phyloP scores from a whole-genome alignment of 352 stramenopile genomes.

The Pythium vanterpoolii region DNA sequence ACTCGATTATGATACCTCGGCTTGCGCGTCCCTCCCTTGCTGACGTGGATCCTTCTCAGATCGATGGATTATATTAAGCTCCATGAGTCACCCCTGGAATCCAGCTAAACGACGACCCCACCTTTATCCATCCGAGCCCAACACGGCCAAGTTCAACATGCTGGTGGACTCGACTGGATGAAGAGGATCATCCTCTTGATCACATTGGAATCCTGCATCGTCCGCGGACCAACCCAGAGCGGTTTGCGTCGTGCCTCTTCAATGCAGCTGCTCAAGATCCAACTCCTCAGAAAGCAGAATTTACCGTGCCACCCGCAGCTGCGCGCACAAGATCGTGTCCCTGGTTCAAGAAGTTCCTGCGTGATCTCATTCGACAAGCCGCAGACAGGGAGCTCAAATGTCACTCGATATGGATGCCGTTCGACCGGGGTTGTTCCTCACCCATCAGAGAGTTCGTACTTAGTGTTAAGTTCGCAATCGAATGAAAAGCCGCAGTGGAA shows the following conservation, averaged over 20 bases:
- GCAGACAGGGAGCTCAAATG: not conserved
- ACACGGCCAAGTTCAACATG: too few relatives aligned
- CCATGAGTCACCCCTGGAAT: too few relatives aligned
- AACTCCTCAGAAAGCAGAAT: not conserved
- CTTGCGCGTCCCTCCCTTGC: too few relatives aligned
- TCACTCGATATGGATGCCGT: not conserved
- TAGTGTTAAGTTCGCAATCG: not conserved
- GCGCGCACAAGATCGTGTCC: constrained; percentile 5
- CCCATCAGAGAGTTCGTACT: not conserved
- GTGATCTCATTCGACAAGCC: constrained; percentile 8
- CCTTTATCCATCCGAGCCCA: too few relatives aligned
- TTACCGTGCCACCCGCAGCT: not conserved
- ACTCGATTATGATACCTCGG: too few relatives aligned
- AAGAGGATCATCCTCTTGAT: too few relatives aligned
- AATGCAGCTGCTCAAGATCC: constrained; percentile 11
- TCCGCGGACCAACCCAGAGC: too few relatives aligned
- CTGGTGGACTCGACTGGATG: too few relatives aligned
- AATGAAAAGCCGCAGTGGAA: not conserved
- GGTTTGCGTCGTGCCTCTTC: constrained; percentile 10
- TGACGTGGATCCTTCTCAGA: not conserved
- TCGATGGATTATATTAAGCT: not conserved
- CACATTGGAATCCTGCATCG: too few relatives aligned
- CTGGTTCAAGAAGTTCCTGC: constrained; percentile 9
- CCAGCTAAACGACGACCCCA: too few relatives aligned
- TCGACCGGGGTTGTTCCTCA: not conserved